These are phyloP conservation scores for Cymbidium sinense DNA, from an alignment of 106 monocot species.

Conservation along the genomic window DNA sequence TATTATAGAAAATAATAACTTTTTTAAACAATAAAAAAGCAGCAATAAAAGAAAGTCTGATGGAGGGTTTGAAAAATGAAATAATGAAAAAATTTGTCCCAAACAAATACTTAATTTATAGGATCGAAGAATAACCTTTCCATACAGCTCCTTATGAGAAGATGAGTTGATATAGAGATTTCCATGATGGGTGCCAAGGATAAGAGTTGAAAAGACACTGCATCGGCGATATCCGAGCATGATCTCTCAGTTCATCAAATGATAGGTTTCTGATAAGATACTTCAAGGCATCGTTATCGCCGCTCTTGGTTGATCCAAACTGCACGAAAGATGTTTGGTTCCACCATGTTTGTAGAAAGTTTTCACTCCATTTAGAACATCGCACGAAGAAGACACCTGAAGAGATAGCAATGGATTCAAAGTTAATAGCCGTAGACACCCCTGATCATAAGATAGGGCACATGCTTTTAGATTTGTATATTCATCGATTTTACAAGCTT, in stretches of 20 bases:
- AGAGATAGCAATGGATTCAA: neutral
- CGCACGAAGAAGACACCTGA: slow-evolving; percentile 71
- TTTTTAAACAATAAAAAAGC: too few species aligned
- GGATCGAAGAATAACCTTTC: slow-evolving; percentile 36
- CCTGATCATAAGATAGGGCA: too few species aligned
- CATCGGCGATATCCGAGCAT: slow-evolving; percentile 52
- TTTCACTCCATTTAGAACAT: slow-evolving; percentile 64
- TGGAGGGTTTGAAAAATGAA: too few species aligned
- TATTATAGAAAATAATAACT: too few species aligned
- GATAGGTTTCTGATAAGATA: slow-evolving; percentile 32
- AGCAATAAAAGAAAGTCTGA: too few species aligned
- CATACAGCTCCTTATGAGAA: slow-evolving; percentile 39
- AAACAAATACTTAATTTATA: too few species aligned
- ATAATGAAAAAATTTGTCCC: too few species aligned
- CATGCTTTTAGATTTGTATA: too few species aligned
- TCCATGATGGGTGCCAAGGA: slow-evolving; percentile 63
- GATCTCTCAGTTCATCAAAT: slow-evolving; percentile 32
- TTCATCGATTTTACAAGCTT: too few species aligned
- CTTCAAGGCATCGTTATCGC: slow-evolving; percentile 76
- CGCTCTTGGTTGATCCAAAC: slow-evolving; percentile 71
- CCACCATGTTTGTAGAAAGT: slow-evolving; percentile 75
- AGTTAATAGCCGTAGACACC: neutral
- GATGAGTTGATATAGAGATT: slow-evolving; percentile 44
- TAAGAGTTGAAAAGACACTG: slow-evolving; percentile 95
- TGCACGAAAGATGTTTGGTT: slow-evolving; percentile 65